Percentiles rank a stretch among this genome's conserved stretches.
Conservation (phyloP, 23 red algal genomes). For the Gracilaria gracilis region DNA sequence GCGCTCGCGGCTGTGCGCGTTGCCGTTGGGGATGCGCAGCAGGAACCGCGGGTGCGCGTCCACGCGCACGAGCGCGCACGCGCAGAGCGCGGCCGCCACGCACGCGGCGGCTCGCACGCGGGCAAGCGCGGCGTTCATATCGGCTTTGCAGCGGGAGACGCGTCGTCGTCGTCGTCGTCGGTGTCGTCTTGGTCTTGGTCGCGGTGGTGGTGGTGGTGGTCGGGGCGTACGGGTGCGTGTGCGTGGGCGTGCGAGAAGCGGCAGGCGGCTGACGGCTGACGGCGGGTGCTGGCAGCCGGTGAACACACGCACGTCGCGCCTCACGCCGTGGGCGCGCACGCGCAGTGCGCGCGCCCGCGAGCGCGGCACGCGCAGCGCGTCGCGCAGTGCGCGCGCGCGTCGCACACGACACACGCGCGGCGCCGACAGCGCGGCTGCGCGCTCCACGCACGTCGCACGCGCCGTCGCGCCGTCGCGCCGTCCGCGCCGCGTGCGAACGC, state of each 20-base stretch:
- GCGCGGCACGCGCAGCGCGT: neutral
- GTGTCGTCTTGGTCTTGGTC: too few species aligned
- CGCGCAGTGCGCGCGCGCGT: neutral
- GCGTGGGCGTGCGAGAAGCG: too few species aligned
- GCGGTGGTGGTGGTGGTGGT: too few species aligned
- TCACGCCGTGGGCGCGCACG: neutral
- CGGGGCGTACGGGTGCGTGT: too few species aligned
- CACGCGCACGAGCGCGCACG: neutral
- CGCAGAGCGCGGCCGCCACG: neutral
- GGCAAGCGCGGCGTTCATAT: neutral
- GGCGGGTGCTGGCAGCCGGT: too few species aligned
- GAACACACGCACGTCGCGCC: neutral
- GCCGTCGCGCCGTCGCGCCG: neutral
- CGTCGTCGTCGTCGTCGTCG: too few species aligned
- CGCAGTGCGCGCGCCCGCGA: neutral
- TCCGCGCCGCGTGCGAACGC: neutral
- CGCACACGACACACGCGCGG: neutral
- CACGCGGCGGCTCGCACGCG: too few species aligned
- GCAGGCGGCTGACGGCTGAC: too few species aligned
- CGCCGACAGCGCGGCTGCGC: neutral
- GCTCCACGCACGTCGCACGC: neutral
- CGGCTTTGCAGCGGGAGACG: too few species aligned
- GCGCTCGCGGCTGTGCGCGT: neutral
- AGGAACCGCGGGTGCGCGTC: slow-evolving; percentile 1
- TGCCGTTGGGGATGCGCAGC: slow-evolving; percentile 47